Base-by-base conservation (phyloP, 441 rosid species). In the Omphalea diandra region DNA sequence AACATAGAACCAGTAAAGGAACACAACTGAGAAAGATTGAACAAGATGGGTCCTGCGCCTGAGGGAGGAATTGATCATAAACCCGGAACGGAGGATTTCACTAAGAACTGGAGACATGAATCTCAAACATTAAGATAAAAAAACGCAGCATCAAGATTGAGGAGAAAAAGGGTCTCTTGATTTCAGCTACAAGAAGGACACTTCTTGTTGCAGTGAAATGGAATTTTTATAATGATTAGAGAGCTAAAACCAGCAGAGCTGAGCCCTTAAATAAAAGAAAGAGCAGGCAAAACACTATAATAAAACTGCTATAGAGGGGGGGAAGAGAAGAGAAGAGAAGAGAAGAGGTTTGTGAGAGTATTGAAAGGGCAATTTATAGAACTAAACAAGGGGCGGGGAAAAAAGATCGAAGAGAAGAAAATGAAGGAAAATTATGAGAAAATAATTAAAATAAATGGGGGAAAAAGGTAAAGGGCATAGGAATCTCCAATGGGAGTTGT, bases 11-110 rank as follows among this genome's bases (percentile, higher is more conserved):
- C 96, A 91, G 87, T 93, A 91, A 63, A 93, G 98, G 77, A 93
- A 93, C 52, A 85, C 94, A 60, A 93, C 96, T 9, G 98, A 93
- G 90, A 93, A 89, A 58, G 98, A 93, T 78, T 93, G 98, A 88
- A 93, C 97, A 15, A 91, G 89, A 77, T 90, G 98, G 80, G 93
- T 89, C 79, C 96, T 86, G 84, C 94, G 91, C 76, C 97, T 80
- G 78, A 88, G 87, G 36, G 93, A 81, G 67, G 98, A 94, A 75
- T 84, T 83, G 79, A 84, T 80, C 86, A 88, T 94, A 83, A 81
- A 86, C 74, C 90, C 96, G 31, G 90, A 89, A 74, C 88, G 86
- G 62, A 89, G 85, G 74, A 89, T 83, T 81, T 93, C 97, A 91
- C 90, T 81, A 46, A 93, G 80, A 80, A 91, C 85, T 71, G 93